Conservation (phyloP, 2,329 filamentous ascomycete genomes). For the Nannizzia gypsea region DNA sequence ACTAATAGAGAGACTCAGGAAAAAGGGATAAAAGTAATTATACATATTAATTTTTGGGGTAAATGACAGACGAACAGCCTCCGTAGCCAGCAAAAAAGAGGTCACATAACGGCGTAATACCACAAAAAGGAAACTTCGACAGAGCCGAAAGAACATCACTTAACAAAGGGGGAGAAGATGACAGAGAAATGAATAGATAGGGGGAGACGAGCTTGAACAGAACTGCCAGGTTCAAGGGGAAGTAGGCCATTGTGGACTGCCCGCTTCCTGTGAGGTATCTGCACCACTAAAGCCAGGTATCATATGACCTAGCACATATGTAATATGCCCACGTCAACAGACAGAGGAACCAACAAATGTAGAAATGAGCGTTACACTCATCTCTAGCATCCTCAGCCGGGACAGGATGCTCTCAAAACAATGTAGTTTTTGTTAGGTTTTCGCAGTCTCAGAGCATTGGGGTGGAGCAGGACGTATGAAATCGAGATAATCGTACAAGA, state of each 20-base stretch:
- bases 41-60: background rate
- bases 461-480: background rate
- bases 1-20: background rate
- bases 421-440: background rate
- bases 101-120: background rate
- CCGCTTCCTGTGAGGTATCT: background rate
- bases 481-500: background rate
- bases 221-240: background rate
- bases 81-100: background rate
- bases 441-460: background rate
- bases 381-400: background rate
- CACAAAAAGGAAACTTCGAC: background rate
- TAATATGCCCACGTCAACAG: background rate
- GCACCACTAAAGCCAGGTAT: background rate
- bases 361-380: background rate
- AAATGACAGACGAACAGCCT: background rate
- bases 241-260: background rate
- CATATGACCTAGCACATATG: background rate
- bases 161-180: background rate
- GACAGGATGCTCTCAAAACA: background rate
- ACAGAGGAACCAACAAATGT: background rate
- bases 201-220: background rate
- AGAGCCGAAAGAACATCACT: background rate
- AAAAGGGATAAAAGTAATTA: background rate
- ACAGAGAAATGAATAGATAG: background rate